Evolutionary conservation across 2,329 filamentous ascomycete genomes (phyloP).

Genomic region (Diplodia sapinea): DNA sequence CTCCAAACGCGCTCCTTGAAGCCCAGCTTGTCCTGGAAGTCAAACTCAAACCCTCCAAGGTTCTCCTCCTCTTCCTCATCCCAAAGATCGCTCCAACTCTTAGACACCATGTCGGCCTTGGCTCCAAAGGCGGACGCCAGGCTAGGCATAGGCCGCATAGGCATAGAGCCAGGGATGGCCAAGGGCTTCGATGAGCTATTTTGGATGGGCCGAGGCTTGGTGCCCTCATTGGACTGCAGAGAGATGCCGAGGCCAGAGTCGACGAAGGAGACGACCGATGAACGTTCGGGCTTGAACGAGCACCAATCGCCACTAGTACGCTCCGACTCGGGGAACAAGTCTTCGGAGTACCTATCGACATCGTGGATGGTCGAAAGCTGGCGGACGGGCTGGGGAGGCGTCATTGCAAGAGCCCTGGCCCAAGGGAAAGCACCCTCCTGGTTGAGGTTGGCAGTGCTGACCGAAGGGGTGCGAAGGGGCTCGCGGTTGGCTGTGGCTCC

Average conservation of each 20-base stretch:
- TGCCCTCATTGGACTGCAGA: conserved; percentile 65
- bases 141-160: conserved; percentile 66
- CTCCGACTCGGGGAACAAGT: conserved; percentile 82
- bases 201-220: conserved; percentile 56
- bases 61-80: conserved; percentile 90
- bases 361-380: conserved; percentile 87
- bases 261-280: conserved; percentile 81
- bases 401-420: conserved; percentile 86
- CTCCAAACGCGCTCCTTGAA: conserved; percentile 46
- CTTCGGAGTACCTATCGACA: conserved; percentile 79
- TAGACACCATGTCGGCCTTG: conserved; percentile 80
- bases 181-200: conserved; percentile 71
- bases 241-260: conserved; percentile 83
- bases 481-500: conserved; percentile 87
- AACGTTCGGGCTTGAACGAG: conserved; percentile 75
- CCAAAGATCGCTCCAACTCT: conserved; percentile 99
- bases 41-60: conserved; percentile 64
- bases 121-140: conserved; percentile 82
- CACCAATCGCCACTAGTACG: conserved; percentile 72
- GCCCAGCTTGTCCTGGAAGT: conserved; percentile 40
- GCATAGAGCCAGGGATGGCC: conserved; percentile 79
- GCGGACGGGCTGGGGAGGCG: conserved; percentile 71
- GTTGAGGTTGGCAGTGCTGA: conserved; percentile 84
- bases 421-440: conserved; percentile 85
- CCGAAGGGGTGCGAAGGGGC: conserved; percentile 91